Evolutionary conservation across 2,329 filamentous ascomycete genomes (phyloP).

Genomic region (Chaetomium sp.): DNA sequence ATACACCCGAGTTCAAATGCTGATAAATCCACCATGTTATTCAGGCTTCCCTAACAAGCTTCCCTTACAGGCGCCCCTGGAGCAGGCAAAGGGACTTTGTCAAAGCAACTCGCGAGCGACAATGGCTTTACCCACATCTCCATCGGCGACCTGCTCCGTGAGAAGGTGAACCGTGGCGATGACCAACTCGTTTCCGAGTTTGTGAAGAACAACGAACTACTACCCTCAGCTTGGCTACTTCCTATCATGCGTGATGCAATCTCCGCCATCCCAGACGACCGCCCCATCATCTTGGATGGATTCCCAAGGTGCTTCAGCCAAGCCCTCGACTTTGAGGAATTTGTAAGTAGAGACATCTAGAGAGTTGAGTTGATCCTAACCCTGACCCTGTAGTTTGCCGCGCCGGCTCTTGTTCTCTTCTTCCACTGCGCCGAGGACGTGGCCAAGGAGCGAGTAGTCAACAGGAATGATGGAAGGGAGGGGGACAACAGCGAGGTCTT

Average conservation of each 20-base stretch:
- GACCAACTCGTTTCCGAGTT: not conserved
- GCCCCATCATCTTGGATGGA: constrained; percentile 20
- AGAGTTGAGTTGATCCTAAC: not conserved
- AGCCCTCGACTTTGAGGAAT: not conserved
- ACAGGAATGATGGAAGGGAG: not conserved
- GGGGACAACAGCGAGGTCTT: constrained; percentile 16
- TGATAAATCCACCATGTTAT: not conserved
- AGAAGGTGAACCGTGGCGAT: not conserved
- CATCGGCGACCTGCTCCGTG: constrained; percentile 24
- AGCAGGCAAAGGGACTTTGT: constrained; percentile 25
- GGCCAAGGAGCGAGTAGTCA: constrained; percentile 12
- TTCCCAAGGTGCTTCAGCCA: constrained; percentile 21
- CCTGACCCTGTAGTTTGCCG: constrained; percentile 14
- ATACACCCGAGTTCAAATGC: not conserved
- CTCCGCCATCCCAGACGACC: not conserved
- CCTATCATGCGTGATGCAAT: not conserved
- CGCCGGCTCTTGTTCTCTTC: constrained; percentile 15
- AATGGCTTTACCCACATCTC: constrained; percentile 20
- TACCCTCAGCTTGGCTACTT: constrained; percentile 6
- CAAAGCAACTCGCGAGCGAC: constrained; percentile 9
- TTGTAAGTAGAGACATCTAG: not conserved
- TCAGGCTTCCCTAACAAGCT: not conserved
- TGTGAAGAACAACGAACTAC: not conserved
- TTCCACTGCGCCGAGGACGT: constrained; percentile 7
- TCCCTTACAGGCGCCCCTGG: constrained; percentile 20